These are phyloP conservation scores for Neurospora intermedia DNA, from an alignment of 495 filamentous ascomycete genomes.

Conservation along the genomic window DNA sequence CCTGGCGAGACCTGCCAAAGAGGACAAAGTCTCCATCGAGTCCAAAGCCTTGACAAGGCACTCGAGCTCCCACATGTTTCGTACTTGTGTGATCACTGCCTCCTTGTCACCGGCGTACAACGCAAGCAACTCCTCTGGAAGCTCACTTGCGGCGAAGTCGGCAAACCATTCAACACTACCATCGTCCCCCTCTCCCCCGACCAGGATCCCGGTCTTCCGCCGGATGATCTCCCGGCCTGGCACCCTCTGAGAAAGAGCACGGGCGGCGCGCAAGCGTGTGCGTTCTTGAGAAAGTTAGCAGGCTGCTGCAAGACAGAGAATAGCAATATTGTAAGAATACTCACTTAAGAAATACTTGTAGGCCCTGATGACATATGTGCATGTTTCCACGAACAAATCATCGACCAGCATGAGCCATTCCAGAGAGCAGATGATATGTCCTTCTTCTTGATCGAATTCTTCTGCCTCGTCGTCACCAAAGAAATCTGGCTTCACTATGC, in stretches of 20 bases:
- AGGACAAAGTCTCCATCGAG: constrained; percentile 46
- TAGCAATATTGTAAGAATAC: constrained; percentile 14
- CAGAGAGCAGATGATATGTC: constrained; percentile 62
- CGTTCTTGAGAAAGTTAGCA: constrained; percentile 29
- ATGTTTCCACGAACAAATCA: constrained; percentile 60
- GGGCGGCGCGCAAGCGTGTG: constrained; percentile 53
- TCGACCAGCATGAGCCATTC: constrained; percentile 76
- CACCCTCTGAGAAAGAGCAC: constrained; percentile 44
- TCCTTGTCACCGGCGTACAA: constrained; percentile 23
- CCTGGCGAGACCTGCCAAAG: constrained; percentile 31
- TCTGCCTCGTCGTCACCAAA: constrained; percentile 49
- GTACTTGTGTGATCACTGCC: constrained; percentile 41
- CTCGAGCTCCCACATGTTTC: constrained; percentile 65
- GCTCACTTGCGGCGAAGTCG: constrained; percentile 22
- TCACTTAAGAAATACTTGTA: constrained; percentile 68
- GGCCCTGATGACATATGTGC: constrained; percentile 51
- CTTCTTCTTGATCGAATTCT: constrained; percentile 43
- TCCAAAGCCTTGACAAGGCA: constrained; percentile 55
- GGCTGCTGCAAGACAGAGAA: constrained; percentile 7
- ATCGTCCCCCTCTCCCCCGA: constrained; percentile 12
- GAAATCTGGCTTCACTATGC: constrained; percentile 48
- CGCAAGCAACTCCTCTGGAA: constrained; percentile 26
- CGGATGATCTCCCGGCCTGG: constrained; percentile 30
- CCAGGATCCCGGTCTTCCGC: constrained; percentile 22
- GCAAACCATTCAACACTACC: constrained; percentile 32